These are phyloP conservation scores for Cercospora nicotianae DNA, from an alignment of 2,329 filamentous ascomycete genomes.

Conservation along the genomic window DNA sequence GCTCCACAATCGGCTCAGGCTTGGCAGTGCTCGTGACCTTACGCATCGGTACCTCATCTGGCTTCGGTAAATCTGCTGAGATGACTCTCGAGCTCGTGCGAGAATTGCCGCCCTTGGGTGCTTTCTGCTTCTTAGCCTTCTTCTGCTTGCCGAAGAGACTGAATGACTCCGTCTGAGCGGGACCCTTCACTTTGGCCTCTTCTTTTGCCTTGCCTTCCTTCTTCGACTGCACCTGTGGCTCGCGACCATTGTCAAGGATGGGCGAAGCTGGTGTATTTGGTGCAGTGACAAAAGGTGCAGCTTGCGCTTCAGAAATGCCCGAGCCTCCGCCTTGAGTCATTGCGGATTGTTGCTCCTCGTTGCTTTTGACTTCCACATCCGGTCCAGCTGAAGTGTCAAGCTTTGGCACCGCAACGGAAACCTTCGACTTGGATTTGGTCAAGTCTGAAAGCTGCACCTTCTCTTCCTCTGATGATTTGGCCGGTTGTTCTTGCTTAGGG, in stretches of 20 bases:
- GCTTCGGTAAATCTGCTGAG: slow-evolving; percentile 6
- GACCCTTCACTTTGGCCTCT: slow-evolving; percentile 35
- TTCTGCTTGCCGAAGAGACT: slow-evolving; percentile 34
- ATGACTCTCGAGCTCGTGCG: neutral
- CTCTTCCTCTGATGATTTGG: slow-evolving; percentile 14
- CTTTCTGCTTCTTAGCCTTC: slow-evolving; percentile 18
- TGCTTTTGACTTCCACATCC: neutral
- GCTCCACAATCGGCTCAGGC: slow-evolving; percentile 1
- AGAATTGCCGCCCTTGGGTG: slow-evolving; percentile 7
- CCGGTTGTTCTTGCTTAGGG: neutral
- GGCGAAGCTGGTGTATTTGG: slow-evolving; percentile 28
- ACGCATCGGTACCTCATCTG: slow-evolving; percentile 3
- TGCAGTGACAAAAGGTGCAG: slow-evolving; percentile 28
- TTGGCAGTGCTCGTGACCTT: slow-evolving; percentile 43
- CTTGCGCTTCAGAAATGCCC: slow-evolving; percentile 19
- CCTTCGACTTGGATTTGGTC: slow-evolving; percentile 16
- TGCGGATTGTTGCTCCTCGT: neutral
- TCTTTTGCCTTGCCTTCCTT: slow-evolving; percentile 18
- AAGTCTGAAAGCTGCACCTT: slow-evolving; percentile 20
- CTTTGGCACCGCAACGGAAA: slow-evolving; percentile 12
- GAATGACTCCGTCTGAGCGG: slow-evolving; percentile 40
- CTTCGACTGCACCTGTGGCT: neutral
- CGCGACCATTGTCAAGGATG: neutral
- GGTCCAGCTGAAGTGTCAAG: slow-evolving; percentile 4
- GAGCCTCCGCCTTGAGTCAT: slow-evolving; percentile 22